These are phyloP conservation scores for Austroboletus eburneus DNA, from an alignment of 768 basidiomycete species.

Conservation along the genomic window DNA sequence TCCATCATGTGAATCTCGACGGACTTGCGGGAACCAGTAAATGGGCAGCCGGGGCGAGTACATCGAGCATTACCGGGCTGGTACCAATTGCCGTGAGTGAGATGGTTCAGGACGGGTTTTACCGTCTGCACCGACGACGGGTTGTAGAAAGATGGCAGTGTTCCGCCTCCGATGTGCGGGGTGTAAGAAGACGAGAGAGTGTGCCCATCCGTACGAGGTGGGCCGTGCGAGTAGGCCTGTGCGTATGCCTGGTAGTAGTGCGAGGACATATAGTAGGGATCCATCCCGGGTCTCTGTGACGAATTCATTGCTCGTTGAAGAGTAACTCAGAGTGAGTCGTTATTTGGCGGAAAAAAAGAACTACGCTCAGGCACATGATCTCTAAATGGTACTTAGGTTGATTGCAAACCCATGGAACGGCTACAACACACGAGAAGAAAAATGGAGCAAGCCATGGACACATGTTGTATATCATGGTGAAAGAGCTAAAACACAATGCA, in stretches of 20 bases:
- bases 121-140: not conserved
- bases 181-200: slow-evolving; percentile 37
- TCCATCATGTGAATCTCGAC: slow-evolving; percentile 87
- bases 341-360: no score
- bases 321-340: no score
- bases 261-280: slow-evolving; percentile 30
- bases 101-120: slow-evolving; percentile 16
- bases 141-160: not conserved
- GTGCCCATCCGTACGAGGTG: slow-evolving; percentile 33
- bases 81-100: slow-evolving; percentile 46
- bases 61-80: slow-evolving; percentile 60
- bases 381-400: not conserved
- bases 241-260: slow-evolving; percentile 57
- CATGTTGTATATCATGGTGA: slow-evolving; percentile 25
- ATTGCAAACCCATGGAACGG: slow-evolving; percentile 4
- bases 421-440: slow-evolving; percentile 3
- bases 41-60: slow-evolving; percentile 59
- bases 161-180: slow-evolving; percentile 12
- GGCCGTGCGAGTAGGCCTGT: slow-evolving; percentile 27
- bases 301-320: no score
- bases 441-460: slow-evolving; percentile 13
- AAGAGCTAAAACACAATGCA: slow-evolving; percentile 28
- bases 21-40: slow-evolving; percentile 63
- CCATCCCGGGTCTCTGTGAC: no score
- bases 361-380: slow-evolving; percentile 18